A percentile compares a stretch with the other conserved stretches of the same genome.
Evolutionary conservation across 371 early-diverging fungal genomes (phyloP).

Genomic region (Apophysomyces elegans): DNA sequence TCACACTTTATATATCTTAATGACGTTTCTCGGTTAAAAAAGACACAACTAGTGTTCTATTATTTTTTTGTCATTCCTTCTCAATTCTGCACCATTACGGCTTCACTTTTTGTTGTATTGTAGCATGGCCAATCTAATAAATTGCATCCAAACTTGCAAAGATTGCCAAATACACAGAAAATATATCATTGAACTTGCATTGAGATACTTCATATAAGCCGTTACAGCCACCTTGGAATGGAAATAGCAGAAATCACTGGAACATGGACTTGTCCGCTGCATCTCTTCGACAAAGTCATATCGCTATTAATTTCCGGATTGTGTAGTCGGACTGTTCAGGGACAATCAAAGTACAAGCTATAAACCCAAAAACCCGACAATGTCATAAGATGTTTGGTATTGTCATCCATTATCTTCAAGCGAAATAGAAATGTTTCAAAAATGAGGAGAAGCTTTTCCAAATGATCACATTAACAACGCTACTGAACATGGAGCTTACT

Average conservation of each 20-base stretch:
- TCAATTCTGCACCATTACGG: neutral
- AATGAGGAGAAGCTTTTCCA: no score
- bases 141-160: neutral
- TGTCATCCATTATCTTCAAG: no score
- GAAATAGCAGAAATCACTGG: neutral
- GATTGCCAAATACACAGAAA: neutral
- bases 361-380: no score
- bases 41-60: slow-evolving; percentile 5
- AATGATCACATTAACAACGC: no score
- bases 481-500: no score
- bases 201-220: neutral
- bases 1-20: neutral
- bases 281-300: neutral
- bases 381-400: no score
- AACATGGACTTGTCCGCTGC: neutral
- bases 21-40: slow-evolving; percentile 3
- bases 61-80: slow-evolving; percentile 1
- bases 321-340: no score
- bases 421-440: no score
- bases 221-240: no score
- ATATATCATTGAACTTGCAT: neutral
- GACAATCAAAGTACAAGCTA: no score
- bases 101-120: neutral
- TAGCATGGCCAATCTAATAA: neutral
- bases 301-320: no score